phyloP scores from a whole-genome alignment of 1,284 basidiomycete genomes.

The Pascua guehoae region DNA sequence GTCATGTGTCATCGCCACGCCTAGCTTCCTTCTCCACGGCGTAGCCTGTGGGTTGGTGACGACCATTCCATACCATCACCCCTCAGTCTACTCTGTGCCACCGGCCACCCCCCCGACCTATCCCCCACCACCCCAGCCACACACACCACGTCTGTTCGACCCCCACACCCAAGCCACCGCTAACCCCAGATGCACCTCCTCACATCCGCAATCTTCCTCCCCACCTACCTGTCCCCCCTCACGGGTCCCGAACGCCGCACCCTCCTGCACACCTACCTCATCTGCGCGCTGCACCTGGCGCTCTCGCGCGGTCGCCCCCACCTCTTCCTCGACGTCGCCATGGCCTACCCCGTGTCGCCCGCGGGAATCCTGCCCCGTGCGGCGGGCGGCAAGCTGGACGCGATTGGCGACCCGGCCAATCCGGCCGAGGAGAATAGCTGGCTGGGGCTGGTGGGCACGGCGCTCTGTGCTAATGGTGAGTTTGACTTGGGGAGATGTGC shows the following conservation, averaged over 20 bases:
- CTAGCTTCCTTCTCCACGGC: too few relatives aligned
- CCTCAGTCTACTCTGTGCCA: too few relatives aligned
- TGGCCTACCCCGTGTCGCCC: slow-evolving; percentile 56
- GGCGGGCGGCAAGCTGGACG: slow-evolving; percentile 8
- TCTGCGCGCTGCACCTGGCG: slow-evolving; percentile 52
- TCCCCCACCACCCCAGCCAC: too few relatives aligned
- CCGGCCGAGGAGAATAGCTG: slow-evolving; percentile 57
- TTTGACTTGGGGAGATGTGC: too few relatives aligned
- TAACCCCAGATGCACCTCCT: slow-evolving; percentile 59
- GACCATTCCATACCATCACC: too few relatives aligned
- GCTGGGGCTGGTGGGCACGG: slow-evolving; percentile 57
- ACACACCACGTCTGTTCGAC: too few relatives aligned
- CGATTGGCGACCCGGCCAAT: slow-evolving; percentile 20
- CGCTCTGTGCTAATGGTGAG: slow-evolving; percentile 54
- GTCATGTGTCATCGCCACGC: too few relatives aligned
- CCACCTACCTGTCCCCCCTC: slow-evolving; percentile 51
- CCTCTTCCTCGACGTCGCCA: slow-evolving; percentile 55
- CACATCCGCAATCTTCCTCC: slow-evolving; percentile 62
- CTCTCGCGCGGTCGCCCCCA: slow-evolving; percentile 60
- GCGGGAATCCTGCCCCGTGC: slow-evolving; percentile 39
- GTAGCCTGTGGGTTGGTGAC: too few relatives aligned
- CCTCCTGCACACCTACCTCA: slow-evolving; percentile 55
- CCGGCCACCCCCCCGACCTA: too few relatives aligned
- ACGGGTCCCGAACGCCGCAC: slow-evolving; percentile 45
- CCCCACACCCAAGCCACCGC: not conserved